Evolutionary conservation across 2,329 filamentous ascomycete species (phyloP), one percentile per base, ranked within the genome.

Genomic region (Chaetothyriales sp.): DNA sequence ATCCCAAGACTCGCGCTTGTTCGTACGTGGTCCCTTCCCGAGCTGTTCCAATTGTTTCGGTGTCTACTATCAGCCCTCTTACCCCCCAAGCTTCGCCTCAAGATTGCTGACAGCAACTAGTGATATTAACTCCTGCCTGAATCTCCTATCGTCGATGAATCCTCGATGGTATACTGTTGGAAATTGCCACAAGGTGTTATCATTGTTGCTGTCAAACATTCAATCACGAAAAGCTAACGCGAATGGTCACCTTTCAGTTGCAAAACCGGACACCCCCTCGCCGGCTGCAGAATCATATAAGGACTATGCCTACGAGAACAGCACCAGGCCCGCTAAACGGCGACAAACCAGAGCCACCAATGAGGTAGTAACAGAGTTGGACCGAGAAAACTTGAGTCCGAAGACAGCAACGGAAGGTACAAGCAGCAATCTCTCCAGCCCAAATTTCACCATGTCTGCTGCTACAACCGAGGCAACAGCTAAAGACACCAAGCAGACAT

Each of bases 81-180:
- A 25, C 22, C 22, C 22, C 22, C 6, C 22, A 25, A 25, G 6
- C 22, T n/a, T 19, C 13, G 18, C 22, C 2, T 18, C 15, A 18
- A 25, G 13, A 47, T 28, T 18, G 46, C 46, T 47, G 29, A 47
- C 18, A 28, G 18, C 29, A 15, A 22, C 45, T 29, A 69, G 66
- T 29, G 68, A 70, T 51, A 69, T 70, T 20, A 57, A 61, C 28
- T 58, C 62, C 29, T 69, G 66, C 43, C 60, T 65, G 4, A 52
- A 53, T 15, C 62, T 67, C 13, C 56, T 70, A 8, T 58, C 60
- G 6, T 57, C 56, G 18, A 69, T 69, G 67, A 67, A 65, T 51
- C 43, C 48, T 13, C 64, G 67, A 53, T 70, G 67, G 67, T 67
- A 69, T 51, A 68, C 67, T 0, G 67, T 68, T 6, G 65, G 63